Evolutionary conservation across 1,284 basidiomycete species (phyloP).

Genomic region (Ustilago esculenta): DNA sequence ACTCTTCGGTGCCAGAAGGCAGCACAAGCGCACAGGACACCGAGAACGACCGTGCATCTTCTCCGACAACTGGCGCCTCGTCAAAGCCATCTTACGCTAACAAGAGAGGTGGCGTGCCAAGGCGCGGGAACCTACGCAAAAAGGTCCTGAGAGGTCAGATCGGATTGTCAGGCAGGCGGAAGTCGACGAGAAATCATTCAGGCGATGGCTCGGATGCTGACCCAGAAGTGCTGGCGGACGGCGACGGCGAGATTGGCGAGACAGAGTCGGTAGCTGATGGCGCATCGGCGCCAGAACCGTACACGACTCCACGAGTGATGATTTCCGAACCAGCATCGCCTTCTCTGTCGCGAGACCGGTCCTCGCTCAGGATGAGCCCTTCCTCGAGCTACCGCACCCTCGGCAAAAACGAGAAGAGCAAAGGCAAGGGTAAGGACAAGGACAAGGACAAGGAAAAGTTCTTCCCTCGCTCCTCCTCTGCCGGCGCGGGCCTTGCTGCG

Average conservation of each 20-base stretch:
- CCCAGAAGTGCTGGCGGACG: conserved; percentile 12
- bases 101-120: conserved; percentile 9
- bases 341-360: conserved; percentile 1
- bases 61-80: background rate
- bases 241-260: background rate
- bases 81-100: background rate
- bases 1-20: conserved; percentile 32
- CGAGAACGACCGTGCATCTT: background rate
- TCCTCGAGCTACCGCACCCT: conserved; percentile 16
- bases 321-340: conserved; percentile 39
- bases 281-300: conserved; percentile 8
- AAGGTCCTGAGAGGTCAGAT: conserved; percentile 46
- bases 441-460: conserved; percentile 22
- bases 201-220: conserved; percentile 11
- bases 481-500: conserved; percentile 36
- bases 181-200: conserved; percentile 3
- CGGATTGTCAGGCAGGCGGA: conserved; percentile 24
- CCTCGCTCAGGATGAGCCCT: conserved; percentile 17
- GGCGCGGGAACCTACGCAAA: conserved; percentile 35
- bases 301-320: conserved; percentile 31
- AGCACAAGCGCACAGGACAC: conserved; percentile 36
- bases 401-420: conserved; percentile 1
- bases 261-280: background rate
- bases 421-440: conserved; percentile 15
- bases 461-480: conserved; percentile 46